Base-by-base conservation (phyloP, 331 rosid species). In the Cydonia oblonga region DNA sequence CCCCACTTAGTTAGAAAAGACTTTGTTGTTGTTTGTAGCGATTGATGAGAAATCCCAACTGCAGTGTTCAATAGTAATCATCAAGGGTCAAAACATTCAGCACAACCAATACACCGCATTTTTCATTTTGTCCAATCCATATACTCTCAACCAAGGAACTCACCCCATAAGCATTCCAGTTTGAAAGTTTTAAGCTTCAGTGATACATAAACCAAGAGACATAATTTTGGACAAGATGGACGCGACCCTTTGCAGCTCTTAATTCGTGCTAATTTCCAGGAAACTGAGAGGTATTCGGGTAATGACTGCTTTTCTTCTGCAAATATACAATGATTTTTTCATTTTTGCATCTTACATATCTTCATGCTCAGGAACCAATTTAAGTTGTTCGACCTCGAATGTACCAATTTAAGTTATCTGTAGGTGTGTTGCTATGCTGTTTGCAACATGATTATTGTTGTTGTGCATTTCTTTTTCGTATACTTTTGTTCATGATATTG, bases 21-120 rank as follows among this genome's bases (percentile, higher is more conserved):
- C 32, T 30, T 30, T 30, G 32, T 30, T 30, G 6, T 30, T 30
- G 32, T 30, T 30, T 5, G 32, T 35, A 35, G 12, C 8, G 40
- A 35, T 9, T 9, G 12, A 35, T 35, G 40, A 35, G 40, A 35
- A 35, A 35, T 35, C 9, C 40, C 11, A 85, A 66, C 85, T 87
- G 98, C 85, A 79, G 79, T 42, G 59, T 7, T 53, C 80, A 71
- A 23, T 66, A 77, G 72, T 62, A 63, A 35, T 35, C 40, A 9
- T 35, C 40, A 9, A 35, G 40, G 40, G 40, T 33, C 40, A 33
- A 33, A 33, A 8, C 11, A 35, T 70, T 11, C 66, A 29, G 42
- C 40, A 57, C 16, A 67, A 46, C 58, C 30, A 23, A 24, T 23
- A 13, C 51, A 22, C 19, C 16, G 29, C 56, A 13, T 42, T 67